These are phyloP conservation scores for Lippia alba DNA, from an alignment of 305 asterid species.

Conservation along the genomic window DNA sequence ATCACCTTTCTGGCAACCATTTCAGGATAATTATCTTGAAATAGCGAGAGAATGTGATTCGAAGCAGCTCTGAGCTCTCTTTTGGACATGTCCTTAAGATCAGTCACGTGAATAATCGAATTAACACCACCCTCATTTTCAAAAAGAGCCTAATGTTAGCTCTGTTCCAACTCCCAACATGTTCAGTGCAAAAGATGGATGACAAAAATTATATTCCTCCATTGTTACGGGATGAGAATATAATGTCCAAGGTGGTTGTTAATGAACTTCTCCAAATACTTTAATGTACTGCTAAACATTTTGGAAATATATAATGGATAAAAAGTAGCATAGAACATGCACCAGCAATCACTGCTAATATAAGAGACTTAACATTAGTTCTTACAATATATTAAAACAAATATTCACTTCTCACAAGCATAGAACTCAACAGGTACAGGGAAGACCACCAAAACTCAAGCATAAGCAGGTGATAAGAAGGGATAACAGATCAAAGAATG, in stretches of 20 bases:
- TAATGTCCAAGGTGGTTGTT: too few species aligned
- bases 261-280: too few species aligned
- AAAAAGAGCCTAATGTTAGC: too few species aligned
- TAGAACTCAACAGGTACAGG: slow-evolving; percentile 4
- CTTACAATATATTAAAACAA: neutral
- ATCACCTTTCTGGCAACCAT: slow-evolving; percentile 86
- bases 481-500: slow-evolving; percentile 15
- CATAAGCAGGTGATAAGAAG: slow-evolving; percentile 19
- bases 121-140: slow-evolving; percentile 75
- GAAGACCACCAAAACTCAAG: slow-evolving; percentile 11
- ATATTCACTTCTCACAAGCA: neutral
- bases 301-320: too few species aligned
- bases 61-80: slow-evolving; percentile 74
- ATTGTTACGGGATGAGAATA: too few species aligned
- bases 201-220: too few species aligned
- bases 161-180: too few species aligned
- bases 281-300: too few species aligned
- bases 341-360: neutral
- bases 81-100: slow-evolving; percentile 76
- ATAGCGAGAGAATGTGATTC: slow-evolving; percentile 65
- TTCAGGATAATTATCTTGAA: slow-evolving; percentile 82
- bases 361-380: neutral
- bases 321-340: too few species aligned
- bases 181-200: too few species aligned
- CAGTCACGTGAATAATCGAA: slow-evolving; percentile 66